Evolutionary conservation across 768 basidiomycete genomes (phyloP), one percentile per base, ranked within the genome.

Genomic region (Leccinum imitatum): DNA sequence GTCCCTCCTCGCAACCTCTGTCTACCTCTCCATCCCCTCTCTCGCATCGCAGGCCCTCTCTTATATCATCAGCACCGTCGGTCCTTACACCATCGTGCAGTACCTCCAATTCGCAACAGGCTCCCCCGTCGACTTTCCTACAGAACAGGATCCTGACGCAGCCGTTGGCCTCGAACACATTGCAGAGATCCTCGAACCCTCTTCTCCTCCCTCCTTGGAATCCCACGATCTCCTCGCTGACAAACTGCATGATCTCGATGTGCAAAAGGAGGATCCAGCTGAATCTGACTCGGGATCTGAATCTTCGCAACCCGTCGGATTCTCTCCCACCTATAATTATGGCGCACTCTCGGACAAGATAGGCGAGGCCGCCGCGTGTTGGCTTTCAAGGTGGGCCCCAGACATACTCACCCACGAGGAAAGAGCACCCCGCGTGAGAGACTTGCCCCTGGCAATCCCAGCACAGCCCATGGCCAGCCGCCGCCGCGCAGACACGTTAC

Each of bases 281-380:
- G 75, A 76, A 33, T 75, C 73, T 8, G 70, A 72, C 27, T 66
- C 68, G 4, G 70, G 66, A 47, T 64, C 73, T n/a, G 69, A 71
- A n/a, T 57, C 61, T 14, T 58, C 68, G 30, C 64, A 62, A 8
- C 58, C 50, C 6, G 62, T 59, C 2, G 57, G 58, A 6, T 67
- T 60, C 21, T 64, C 67, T 14, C 79, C 81, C 2, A 76, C 76
- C 37, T 90, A 86, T 65, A 82, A 86, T 68, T 96, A 97, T 67
- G 95, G 94, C n/a, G 80, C 84, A n/a, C 80, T 94, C 10, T 90
- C 90, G 0, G 86, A 93, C 74, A 95, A 93, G 76, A 91, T 97
- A 58, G 95, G 95, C 13, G 93, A 96, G 73, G 89, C 92, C 0
- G 88, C 89, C 65, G 83, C 84, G 3, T 92, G 90, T 71, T 98